phyloP scores from a whole-genome alignment of 345 rosid species.

The Anacardium occidentale region DNA sequence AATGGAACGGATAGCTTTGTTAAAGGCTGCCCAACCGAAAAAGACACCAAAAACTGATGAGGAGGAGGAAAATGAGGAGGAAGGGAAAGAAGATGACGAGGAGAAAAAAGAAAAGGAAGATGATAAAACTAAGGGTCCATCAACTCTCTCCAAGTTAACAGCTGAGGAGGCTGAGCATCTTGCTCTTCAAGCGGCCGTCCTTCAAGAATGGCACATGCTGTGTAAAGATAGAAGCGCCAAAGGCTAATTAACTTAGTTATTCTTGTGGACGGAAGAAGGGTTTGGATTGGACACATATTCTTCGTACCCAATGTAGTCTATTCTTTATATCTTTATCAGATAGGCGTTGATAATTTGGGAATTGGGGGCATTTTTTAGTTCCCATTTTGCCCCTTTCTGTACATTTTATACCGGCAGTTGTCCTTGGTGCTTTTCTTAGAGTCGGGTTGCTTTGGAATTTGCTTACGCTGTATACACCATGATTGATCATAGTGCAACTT shows the following conservation, averaged over 20 bases:
- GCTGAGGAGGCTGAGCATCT: slow-evolving; percentile 96
- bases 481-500: neutral
- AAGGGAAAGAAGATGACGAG: slow-evolving; percentile 25
- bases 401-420: slow-evolving; percentile 28
- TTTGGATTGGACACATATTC: slow-evolving; percentile 11
- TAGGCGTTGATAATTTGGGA: slow-evolving; percentile 25
- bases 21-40: slow-evolving; percentile 82
- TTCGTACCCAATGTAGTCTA: slow-evolving; percentile 24
- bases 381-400: slow-evolving; percentile 17
- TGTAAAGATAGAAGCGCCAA: slow-evolving; percentile 68
- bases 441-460: neutral
- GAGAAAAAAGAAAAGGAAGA: slow-evolving; percentile 33
- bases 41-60: slow-evolving; percentile 52
- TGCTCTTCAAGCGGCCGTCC: slow-evolving; percentile 94
- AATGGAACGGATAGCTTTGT: slow-evolving; percentile 86
- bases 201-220: slow-evolving; percentile 93
- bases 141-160: slow-evolving; percentile 72
- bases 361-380: neutral
- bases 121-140: slow-evolving; percentile 58
- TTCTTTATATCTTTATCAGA: slow-evolving; percentile 12
- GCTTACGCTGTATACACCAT: neutral
- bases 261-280: neutral
- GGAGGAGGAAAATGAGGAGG: slow-evolving; percentile 35
- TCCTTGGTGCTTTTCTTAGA: slow-evolving; percentile 1
- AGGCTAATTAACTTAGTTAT: slow-evolving; percentile 34